These are phyloP conservation scores for Pulicaria dysenterica DNA, from an alignment of 129 eudicot genomes.

Conservation along the genomic window DNA sequence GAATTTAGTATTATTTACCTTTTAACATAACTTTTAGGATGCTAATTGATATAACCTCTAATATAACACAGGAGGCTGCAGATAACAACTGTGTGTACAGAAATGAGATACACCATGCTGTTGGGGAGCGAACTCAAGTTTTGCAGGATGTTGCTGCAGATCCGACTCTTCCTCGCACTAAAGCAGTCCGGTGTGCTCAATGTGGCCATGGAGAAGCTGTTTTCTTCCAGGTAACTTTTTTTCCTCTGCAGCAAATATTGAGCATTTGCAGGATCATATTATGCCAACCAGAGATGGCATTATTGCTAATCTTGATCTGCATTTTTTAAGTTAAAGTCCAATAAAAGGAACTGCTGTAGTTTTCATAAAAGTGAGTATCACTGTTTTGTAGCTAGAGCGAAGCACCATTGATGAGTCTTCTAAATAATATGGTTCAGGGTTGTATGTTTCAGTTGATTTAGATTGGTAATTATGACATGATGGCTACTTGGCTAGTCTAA, in stretches of 20 bases:
- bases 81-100: slow-evolving; percentile 96
- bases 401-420: no score
- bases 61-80: slow-evolving; percentile 60
- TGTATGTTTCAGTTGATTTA: no score
- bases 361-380: no score
- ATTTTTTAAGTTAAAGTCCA: no score
- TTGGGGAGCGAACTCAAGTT: slow-evolving; percentile 84
- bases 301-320: no score
- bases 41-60: background rate
- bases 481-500: no score
- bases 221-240: slow-evolving; percentile 75
- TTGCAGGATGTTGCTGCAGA: slow-evolving; percentile 99
- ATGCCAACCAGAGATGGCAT: background rate
- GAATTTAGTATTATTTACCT: no score
- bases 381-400: no score
- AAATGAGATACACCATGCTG: slow-evolving; percentile 87
- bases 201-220: slow-evolving; percentile 97
- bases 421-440: no score
- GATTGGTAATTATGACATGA: no score
- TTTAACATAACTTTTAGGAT: background rate
- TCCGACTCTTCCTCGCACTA: slow-evolving; percentile 97
- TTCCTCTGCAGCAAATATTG: background rate
- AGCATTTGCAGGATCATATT: background rate
- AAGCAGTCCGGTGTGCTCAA: slow-evolving; percentile 78
- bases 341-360: no score